Conservation (phyloP, 2,329 filamentous ascomycete genomes). For the Mariannaea elegans region DNA sequence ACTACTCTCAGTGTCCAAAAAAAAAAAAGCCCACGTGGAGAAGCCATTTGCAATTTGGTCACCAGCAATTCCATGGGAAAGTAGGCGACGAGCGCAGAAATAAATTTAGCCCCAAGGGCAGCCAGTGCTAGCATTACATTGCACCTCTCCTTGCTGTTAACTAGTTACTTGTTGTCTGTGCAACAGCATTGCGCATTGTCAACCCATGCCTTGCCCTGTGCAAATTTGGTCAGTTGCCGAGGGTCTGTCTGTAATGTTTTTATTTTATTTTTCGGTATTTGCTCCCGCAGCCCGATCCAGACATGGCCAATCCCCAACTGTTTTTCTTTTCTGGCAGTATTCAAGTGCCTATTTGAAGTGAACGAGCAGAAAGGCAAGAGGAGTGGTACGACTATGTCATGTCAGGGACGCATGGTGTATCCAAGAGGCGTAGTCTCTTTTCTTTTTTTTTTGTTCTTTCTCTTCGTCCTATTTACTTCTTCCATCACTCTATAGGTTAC, state of each 20-base stretch:
- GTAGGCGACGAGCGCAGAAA: neutral
- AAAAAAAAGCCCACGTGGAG: conserved; percentile 34
- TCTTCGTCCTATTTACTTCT: too few relatives aligned
- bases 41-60: conserved; percentile 18
- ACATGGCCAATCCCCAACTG: neutral
- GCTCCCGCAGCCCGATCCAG: neutral
- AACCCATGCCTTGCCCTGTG: neutral
- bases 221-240: neutral
- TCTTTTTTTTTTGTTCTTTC: too few relatives aligned
- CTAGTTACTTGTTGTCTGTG: neutral
- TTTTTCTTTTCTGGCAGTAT: too few relatives aligned
- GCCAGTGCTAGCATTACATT: too few relatives aligned
- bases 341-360: neutral
- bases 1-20: too few relatives aligned
- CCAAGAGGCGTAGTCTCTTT: neutral
- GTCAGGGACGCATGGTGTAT: neutral
- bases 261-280: neutral
- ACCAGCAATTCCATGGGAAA: neutral
- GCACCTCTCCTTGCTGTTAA: too few relatives aligned
- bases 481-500: too few relatives aligned
- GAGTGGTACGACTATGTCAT: conserved; percentile 6
- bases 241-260: neutral
- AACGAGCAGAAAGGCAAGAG: neutral
- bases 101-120: neutral
- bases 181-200: neutral